Base-by-base conservation (phyloP, 2,329 filamentous ascomycete species). In the Eurotiales sp. region DNA sequence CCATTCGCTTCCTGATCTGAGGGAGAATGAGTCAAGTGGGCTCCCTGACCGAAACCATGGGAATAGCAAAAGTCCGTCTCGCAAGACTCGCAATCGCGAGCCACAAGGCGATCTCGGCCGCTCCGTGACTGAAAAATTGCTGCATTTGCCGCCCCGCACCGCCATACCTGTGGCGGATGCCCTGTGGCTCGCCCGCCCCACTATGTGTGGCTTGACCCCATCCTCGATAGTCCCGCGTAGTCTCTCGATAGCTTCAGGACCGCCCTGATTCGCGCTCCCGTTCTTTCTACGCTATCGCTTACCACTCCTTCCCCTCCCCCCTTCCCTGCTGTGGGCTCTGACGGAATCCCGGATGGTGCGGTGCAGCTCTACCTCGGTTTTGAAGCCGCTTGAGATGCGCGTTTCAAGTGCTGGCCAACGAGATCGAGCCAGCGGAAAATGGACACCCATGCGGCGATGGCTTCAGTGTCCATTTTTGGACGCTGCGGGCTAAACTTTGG, bases 141-240 rank as follows among this genome's bases (percentile, higher is more conserved):
- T 27, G 25, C 25, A 27, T 21, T 40, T 25, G n/a, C 10, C 17
- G 22, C 30, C 32, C 41, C 23, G 51, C 46, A 50, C 51, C 51
- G 51, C 51, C 46, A 46, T 50, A 53, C 12, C 30, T 54, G 46
- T 54, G 46, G 51, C 46, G 51, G 36, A 23, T n/a, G 36, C 4
- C n/a, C 34, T 54, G 51, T 54, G 51, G 51, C 51, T 54, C 19
- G 19, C 27, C 25, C 42, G 15, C 17, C 37, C 36, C 30, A 39
- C 34, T 22, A n/a, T 37, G 29, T 55, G 52, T 51, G 48, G 48
- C 53, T 45, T 53, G 53, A 44, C 46, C 53, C 53, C 41, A 50
- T 50, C 32, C 42, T 27, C 11, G 47, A 27, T 49, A 19, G 15
- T 48, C 45, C 11, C 14, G n/a, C 41, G 46, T 55, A 53, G 51